Conservation (phyloP, 148 eudicot genomes). For the Fagopyrum tataricum region DNA sequence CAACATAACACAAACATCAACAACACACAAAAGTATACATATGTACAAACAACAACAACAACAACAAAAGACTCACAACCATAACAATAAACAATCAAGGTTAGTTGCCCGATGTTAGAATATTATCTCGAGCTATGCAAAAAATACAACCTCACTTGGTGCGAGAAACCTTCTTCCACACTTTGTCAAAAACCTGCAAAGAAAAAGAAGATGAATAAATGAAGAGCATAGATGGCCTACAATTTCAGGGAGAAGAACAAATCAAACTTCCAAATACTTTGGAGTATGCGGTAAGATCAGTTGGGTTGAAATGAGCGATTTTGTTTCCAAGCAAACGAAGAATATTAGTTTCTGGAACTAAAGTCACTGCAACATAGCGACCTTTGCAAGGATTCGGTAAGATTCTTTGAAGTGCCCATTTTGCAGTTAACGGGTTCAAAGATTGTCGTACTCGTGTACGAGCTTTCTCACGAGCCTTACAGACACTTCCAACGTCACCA, state of each 20-base stretch:
- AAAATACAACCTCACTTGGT: background rate
- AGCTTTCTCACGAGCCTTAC: constrained; percentile 52
- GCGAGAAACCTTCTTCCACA: constrained; percentile 10
- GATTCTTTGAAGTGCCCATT: constrained; percentile 59
- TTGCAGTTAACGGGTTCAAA: constrained; percentile 54
- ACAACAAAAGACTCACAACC: background rate
- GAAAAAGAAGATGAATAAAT: background rate
- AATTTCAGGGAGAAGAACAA: background rate
- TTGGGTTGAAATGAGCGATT: background rate
- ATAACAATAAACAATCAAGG: background rate
- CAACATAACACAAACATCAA: background rate
- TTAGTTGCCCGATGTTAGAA: background rate
- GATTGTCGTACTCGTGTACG: constrained; percentile 50
- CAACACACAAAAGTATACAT: background rate
- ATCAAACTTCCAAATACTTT: background rate
- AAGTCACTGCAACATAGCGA: constrained; percentile 57
- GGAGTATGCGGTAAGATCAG: background rate
- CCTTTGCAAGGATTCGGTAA: constrained; percentile 76
- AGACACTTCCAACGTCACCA: constrained; percentile 51
- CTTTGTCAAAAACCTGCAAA: background rate
- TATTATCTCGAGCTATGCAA: background rate
- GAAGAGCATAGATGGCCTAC: background rate
- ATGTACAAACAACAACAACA: background rate
- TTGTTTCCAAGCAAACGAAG: constrained; percentile 25
- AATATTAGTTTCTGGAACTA: constrained; percentile 54